Base-by-base conservation (phyloP, 2,329 filamentous ascomycete species). In the Orbilia oligospora region DNA sequence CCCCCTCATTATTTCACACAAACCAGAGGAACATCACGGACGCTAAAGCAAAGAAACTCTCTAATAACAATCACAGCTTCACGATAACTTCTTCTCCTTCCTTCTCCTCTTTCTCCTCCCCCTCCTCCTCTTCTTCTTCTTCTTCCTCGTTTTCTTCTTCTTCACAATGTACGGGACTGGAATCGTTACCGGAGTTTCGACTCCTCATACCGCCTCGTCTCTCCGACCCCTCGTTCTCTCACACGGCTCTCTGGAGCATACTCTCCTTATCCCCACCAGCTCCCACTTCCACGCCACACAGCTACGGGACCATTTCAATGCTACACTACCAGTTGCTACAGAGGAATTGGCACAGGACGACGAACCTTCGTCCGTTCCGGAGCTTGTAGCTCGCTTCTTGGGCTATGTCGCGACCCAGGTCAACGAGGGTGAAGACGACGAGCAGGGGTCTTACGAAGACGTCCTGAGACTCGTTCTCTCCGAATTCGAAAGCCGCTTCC, bases 311-410 rank as follows among this genome's bases (percentile, higher is more conserved):
- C 89, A 91, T 81, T 99, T 99, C 86, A 89, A 90, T 81, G 89
- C 92, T 58, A 93, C 91, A 81, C 89, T 99, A 82, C 97, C 97
- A 68, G 88, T 91, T 83, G 93, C 96, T 73, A 99, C 97, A 84
- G 96, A 99, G 84, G 96, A 99, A 87, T 90, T 98, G 81, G 97
- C 96, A 79, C 94, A 95, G 84, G 97, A 99, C 87, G 96, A 99
- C 83, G 97, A 99, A 87, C 96, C 96, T n/a, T 98, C 96, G 44
- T 99, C 97, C 24, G 90, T 94, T 56, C 87, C 93, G 53, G 96
- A 99, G 87, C 88, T 99, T 78, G 93, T 99, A 36, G 94, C 93
- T 80, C 90, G 95, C 84, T 99, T 97, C 86, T 90, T 99, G 84
- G 94, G 93, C 82, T 97, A 93, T 84, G 89, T 97, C 79, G 94